Percentiles rank a stretch among this genome's conserved stretches.
These are phyloP conservation scores for Penicillium silybi DNA, from an alignment of 495 filamentous ascomycete species.

Conservation along the genomic window DNA sequence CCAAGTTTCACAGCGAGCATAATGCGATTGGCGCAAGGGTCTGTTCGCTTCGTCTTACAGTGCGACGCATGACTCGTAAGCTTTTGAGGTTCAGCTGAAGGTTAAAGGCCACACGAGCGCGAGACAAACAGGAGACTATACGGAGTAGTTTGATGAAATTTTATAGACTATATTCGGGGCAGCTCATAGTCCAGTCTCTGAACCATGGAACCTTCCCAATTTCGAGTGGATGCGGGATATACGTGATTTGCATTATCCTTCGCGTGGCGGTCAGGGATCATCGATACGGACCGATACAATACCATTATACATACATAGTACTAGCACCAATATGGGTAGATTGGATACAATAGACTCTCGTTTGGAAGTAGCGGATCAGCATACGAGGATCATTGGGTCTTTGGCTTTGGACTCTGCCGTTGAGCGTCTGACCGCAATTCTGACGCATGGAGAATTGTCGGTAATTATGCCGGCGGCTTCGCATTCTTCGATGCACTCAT, in stretches of 20 bases:
- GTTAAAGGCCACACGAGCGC: no score
- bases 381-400: constrained; percentile 12
- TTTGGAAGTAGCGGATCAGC: background rate
- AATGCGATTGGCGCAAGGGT: background rate
- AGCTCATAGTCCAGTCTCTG: background rate
- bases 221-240: background rate
- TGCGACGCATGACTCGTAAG: background rate
- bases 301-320: constrained; percentile 1
- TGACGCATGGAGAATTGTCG: constrained; percentile 15
- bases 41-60: background rate
- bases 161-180: background rate
- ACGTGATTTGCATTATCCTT: constrained; percentile 9
- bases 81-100: background rate
- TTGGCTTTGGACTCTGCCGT: constrained; percentile 8
- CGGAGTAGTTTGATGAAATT: no score
- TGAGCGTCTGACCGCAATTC: constrained; percentile 20
- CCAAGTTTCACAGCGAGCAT: background rate
- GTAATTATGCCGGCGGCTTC: constrained; percentile 10
- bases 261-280: constrained; percentile 33
- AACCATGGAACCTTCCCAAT: background rate
- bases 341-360: background rate
- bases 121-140: no score
- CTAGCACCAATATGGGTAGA: background rate
- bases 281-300: constrained; percentile 6
- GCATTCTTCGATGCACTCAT: constrained; percentile 15